Percentiles rank a stretch among this genome's conserved stretches.
These are phyloP conservation scores for Heteromeles arbutifolia DNA, from an alignment of 306 rosid species.

Conservation along the genomic window DNA sequence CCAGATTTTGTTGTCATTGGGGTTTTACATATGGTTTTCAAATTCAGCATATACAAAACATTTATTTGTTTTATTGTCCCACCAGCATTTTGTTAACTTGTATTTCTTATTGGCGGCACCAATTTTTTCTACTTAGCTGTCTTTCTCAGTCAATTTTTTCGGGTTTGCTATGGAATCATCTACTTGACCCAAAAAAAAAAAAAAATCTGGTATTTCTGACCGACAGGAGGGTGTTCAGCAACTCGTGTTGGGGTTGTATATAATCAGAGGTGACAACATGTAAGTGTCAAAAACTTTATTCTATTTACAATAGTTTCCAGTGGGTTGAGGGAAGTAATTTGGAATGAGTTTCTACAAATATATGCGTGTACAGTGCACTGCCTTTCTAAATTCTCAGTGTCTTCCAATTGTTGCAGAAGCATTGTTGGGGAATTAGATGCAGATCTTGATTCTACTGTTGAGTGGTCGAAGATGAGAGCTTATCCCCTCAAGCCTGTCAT, in stretches of 20 bases:
- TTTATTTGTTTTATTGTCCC: neutral
- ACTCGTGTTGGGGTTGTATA: constrained; percentile 84
- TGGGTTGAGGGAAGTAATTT: neutral
- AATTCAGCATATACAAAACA: neutral
- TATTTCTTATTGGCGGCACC: neutral
- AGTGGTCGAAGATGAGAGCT: constrained; percentile 77
- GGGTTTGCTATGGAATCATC: too few species aligned
- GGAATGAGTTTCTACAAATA: neutral
- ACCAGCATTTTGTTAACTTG: neutral
- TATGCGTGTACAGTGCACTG: neutral
- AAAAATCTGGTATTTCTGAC: neutral
- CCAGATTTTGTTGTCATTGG: neutral
- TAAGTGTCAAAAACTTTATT: constrained; percentile 21
- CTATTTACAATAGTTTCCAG: neutral
- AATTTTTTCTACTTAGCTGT: too few species aligned
- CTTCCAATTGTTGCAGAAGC: constrained; percentile 59
- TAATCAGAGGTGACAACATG: constrained; percentile 97
- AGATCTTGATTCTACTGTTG: constrained; percentile 75
- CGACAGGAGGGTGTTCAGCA: constrained; percentile 95
- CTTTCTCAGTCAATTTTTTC: too few species aligned
- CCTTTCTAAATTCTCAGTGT: neutral
- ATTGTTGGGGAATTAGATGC: constrained; percentile 94
- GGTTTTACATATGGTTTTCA: neutral
- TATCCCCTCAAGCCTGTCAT: constrained; percentile 86
- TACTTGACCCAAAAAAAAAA: too few species aligned